These are phyloP conservation scores for Cystofilobasidium macerans DNA, from an alignment of 768 basidiomycete species.

Conservation along the genomic window DNA sequence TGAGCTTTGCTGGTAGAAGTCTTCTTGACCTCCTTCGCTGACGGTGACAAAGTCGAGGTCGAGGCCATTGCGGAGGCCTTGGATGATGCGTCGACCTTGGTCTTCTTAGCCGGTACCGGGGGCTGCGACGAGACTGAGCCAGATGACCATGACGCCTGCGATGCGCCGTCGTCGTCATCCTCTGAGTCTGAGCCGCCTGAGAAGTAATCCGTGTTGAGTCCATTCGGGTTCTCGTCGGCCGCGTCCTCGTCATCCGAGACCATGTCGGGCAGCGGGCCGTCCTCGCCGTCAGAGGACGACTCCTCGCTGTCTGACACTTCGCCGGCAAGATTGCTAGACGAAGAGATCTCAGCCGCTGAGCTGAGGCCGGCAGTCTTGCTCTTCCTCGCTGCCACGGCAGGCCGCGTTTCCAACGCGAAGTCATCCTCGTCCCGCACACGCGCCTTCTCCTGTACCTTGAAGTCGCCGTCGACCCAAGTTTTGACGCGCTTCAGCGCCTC, in stretches of 20 bases:
- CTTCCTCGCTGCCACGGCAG: neutral
- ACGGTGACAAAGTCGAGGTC: neutral
- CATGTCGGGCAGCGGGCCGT: neutral
- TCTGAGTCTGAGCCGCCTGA: conserved; percentile 10
- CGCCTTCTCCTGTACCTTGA: conserved; percentile 15
- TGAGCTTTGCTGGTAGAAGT: neutral
- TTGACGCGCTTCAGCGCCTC: conserved; percentile 9
- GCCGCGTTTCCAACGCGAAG: neutral
- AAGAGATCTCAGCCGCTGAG: neutral
- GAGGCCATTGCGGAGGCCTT: neutral
- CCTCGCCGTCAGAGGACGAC: neutral
- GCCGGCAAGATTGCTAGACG: no score
- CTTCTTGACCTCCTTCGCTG: neutral
- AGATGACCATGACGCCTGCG: conserved; percentile 21
- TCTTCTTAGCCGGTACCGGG: conserved; percentile 14
- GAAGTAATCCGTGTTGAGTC: conserved; percentile 2
- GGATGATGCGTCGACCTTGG: neutral
- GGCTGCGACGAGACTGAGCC: conserved; percentile 16
- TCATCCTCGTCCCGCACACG: conserved; percentile 12
- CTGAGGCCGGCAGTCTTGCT: neutral
- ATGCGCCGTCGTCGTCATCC: conserved; percentile 13
- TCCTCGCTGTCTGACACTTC: no score
- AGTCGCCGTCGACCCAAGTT: conserved; percentile 16
- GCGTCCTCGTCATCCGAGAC: conserved; percentile 3
- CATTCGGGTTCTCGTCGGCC: neutral